Evolutionary conservation across 495 filamentous ascomycete species (phyloP).

Genomic region (Cudoniella acicularis): DNA sequence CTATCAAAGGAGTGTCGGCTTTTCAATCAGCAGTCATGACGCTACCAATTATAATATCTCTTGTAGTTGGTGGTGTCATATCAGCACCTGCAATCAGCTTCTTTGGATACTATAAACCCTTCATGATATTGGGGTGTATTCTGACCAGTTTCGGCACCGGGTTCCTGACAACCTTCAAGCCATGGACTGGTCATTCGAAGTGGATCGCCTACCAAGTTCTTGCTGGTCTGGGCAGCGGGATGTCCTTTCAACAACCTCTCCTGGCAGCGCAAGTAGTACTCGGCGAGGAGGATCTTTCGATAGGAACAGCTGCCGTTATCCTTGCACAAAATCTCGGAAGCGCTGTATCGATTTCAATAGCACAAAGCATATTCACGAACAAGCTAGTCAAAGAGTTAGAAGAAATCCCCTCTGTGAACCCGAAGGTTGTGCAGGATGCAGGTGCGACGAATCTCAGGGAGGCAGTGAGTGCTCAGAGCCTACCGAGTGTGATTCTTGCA

Average conservation of each 20-base stretch:
- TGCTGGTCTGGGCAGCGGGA: slow-evolving; percentile 62
- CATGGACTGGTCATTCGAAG: slow-evolving; percentile 41
- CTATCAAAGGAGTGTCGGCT: slow-evolving; percentile 53
- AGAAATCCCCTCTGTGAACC: slow-evolving; percentile 39
- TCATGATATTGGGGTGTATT: slow-evolving; percentile 45
- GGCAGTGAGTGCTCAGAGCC: slow-evolving; percentile 33
- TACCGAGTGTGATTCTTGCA: slow-evolving; percentile 21
- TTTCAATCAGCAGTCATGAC: slow-evolving; percentile 67
- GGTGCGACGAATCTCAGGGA: slow-evolving; percentile 46
- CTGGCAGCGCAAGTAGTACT: slow-evolving; percentile 57
- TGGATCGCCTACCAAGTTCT: slow-evolving; percentile 72
- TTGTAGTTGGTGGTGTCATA: slow-evolving; percentile 41
- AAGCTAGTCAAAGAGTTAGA: slow-evolving; percentile 40
- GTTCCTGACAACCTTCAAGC: slow-evolving; percentile 55
- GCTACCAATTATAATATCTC: slow-evolving; percentile 48
- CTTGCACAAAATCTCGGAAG: slow-evolving; percentile 58
- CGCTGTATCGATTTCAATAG: slow-evolving; percentile 58
- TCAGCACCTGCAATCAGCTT: slow-evolving; percentile 48
- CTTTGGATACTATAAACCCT: slow-evolving; percentile 65
- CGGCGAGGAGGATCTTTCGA: slow-evolving; percentile 46
- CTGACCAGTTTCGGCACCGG: slow-evolving; percentile 59
- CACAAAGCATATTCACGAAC: slow-evolving; percentile 58
- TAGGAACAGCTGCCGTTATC: slow-evolving; percentile 56
- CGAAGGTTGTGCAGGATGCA: slow-evolving; percentile 35
- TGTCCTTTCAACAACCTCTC: slow-evolving; percentile 61